Percentiles rank a stretch among this genome's conserved stretches.
Evolutionary conservation across 2,329 filamentous ascomycete species (phyloP).

Genomic region (Amauroascus niger): DNA sequence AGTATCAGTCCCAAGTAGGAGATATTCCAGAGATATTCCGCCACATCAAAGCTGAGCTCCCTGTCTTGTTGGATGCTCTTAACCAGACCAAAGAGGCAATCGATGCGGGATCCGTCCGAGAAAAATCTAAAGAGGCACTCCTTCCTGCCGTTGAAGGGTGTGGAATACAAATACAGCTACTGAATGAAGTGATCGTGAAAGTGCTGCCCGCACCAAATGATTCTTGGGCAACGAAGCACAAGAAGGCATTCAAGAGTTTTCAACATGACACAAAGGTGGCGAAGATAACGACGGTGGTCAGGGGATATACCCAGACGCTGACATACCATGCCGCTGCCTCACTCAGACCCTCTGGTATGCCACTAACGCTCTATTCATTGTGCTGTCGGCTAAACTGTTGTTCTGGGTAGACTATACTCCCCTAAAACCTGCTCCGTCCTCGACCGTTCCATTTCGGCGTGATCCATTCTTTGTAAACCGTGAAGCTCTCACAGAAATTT

Average conservation of each 20-base stretch:
- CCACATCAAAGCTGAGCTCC: conserved; percentile 2
- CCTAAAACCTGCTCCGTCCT: conserved; percentile 20
- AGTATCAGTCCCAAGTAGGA: too few relatives aligned
- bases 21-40: too few relatives aligned
- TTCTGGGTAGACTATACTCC: too few relatives aligned
- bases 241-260: conserved; percentile 1
- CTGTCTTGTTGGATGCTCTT: conserved; percentile 8
- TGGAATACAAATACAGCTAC: not conserved
- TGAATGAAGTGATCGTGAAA: not conserved
- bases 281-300: not conserved
- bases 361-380: too few relatives aligned
- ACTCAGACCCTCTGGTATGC: not conserved
- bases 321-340: not conserved
- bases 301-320: conserved; percentile 1
- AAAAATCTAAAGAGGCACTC: conserved; percentile 1
- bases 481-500: not conserved
- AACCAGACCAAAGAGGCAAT: conserved; percentile 1
- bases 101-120: not conserved
- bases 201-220: not conserved
- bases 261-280: not conserved
- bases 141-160: not conserved
- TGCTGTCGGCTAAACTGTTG: too few relatives aligned
- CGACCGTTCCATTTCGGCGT: conserved; percentile 23
- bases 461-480: conserved; percentile 6
- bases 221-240: not conserved